A percentile compares a stretch with the other conserved stretches of the same genome.
Conservation (phyloP, 495 filamentous ascomycete genomes). For the Lophium mytilinum region DNA sequence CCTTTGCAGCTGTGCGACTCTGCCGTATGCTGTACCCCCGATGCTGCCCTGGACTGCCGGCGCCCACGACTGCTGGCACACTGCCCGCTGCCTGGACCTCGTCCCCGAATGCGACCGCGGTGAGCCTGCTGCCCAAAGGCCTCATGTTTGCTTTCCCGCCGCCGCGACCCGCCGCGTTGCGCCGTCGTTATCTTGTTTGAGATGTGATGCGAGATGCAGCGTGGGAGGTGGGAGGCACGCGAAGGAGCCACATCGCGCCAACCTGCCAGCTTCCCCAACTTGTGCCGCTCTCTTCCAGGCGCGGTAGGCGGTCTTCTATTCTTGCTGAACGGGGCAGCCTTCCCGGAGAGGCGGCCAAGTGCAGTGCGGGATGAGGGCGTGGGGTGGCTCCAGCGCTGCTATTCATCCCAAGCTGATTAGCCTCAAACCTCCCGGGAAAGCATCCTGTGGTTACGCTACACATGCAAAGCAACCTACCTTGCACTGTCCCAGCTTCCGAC, state of each 20-base stretch:
- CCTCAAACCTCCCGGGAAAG: conserved; percentile 10
- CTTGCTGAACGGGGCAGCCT: background rate
- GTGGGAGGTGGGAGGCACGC: background rate
- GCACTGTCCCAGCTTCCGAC: background rate
- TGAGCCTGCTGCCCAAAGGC: too few relatives aligned
- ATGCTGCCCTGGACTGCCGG: too few relatives aligned
- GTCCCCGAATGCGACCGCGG: too few relatives aligned
- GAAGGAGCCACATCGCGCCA: background rate
- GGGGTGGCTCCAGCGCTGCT: conserved; percentile 12
- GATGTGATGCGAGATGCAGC: background rate
- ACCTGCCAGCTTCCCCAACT: background rate
- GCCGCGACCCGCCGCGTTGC: background rate
- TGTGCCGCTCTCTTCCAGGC: background rate
- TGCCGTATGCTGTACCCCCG: too few relatives aligned
- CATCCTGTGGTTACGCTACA: background rate
- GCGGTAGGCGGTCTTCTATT: background rate
- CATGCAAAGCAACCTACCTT: conserved; percentile 2
- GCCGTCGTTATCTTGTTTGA: background rate
- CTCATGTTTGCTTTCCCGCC: background rate
- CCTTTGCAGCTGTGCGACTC: too few relatives aligned
- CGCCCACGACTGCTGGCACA: too few relatives aligned
- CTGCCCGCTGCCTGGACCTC: too few relatives aligned
- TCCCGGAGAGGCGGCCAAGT: background rate
- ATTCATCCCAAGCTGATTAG: conserved; percentile 1
- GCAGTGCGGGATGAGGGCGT: conserved; percentile 14